Conservation (phyloP, 1,284 basidiomycete genomes). For the Cutaneotrichosporon arboriforme region DNA sequence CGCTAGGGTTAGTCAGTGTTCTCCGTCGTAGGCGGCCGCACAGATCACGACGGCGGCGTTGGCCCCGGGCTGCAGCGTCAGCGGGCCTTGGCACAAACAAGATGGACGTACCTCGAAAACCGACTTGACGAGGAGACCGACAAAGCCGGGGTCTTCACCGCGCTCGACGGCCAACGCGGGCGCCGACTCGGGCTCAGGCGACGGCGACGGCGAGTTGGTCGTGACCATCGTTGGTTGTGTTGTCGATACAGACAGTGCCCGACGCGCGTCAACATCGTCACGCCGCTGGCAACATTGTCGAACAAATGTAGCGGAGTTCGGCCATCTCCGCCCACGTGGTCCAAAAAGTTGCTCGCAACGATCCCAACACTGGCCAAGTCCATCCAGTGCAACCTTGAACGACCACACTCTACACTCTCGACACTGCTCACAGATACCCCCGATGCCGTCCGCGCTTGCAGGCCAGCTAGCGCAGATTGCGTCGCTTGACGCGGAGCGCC, state of each 20-base stretch:
- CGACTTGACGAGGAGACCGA: slow-evolving; percentile 35
- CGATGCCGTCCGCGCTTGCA: slow-evolving; percentile 64
- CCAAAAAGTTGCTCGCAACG: slow-evolving; percentile 7
- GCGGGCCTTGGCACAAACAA: not conserved
- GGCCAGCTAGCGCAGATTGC: slow-evolving; percentile 72
- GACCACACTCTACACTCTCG: not conserved
- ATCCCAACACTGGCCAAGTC: too few relatives aligned
- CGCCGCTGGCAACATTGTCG: not conserved
- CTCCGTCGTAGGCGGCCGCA: slow-evolving; percentile 8
- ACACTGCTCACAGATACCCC: slow-evolving; percentile 2
- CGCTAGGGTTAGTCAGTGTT: slow-evolving; percentile 21
- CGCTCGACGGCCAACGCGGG: too few relatives aligned
- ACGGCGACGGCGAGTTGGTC: slow-evolving; percentile 15
- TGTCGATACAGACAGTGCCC: not conserved
- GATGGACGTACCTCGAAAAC: slow-evolving; percentile 41
- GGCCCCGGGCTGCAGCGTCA: slow-evolving; percentile 35
- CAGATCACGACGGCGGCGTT: slow-evolving; percentile 41
- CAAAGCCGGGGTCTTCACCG: slow-evolving; percentile 28
- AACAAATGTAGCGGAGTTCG: not conserved
- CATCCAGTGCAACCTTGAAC: not conserved
- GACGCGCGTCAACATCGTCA: slow-evolving; percentile 2
- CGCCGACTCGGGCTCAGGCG: slow-evolving; percentile 6
- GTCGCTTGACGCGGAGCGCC: slow-evolving; percentile 71
- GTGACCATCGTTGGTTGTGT: slow-evolving; percentile 14
- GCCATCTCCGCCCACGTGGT: slow-evolving; percentile 14